Base-by-base conservation (phyloP, 371 early-diverging fungal genomes). In the Rhizopus sp. region DNA sequence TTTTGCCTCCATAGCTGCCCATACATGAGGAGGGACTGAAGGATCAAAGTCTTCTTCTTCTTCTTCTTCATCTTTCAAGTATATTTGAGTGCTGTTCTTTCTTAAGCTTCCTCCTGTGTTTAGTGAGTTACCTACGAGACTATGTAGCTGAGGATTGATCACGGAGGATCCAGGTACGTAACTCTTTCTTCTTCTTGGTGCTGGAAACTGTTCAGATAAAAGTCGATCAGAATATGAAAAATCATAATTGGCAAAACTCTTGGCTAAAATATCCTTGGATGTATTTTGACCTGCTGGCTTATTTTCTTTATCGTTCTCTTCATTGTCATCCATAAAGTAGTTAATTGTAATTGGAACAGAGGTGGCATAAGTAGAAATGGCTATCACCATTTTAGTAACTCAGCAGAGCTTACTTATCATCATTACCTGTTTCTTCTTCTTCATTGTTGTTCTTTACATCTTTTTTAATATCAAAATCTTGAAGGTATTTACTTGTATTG, bases 331-430 rank as follows among this genome's bases (percentile, higher is more conserved):
- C 3, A 37, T 29, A 8, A 39, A 34, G 51, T 63, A 64, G 17
- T 64, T 53, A 5, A 68, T 68, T 3, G 60, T 40, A 9, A 68
- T 61, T 5, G 69, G 69, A 32, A 68, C 55, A 9, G 69, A 68
- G 5, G 69, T 68, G 37, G 69, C 69, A 55, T 42, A 58, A 16
- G 47, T 51, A 15, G 69, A 64, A 13, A 68, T 41, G 46, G 32
- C 63, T 63, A 54, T 40, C 12, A 15, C 33, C 0, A 40, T 9
- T 13, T 15, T 7, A 10, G 13, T 49, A 33, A 48, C 35, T 8
- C 15, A 13, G 33, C 5, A 40, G 4, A 30, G 4, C n/a, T 32
- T 35, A 29, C 23, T 8, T 23, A 9, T 38, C 37, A 7, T 15
- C 15, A 9, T 48, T 49, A 49, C 60, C 12, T 35, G 23, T 16